Evolutionary conservation across 1,139 yeast species (phyloP).

Genomic region (Meyerozyma sp.): DNA sequence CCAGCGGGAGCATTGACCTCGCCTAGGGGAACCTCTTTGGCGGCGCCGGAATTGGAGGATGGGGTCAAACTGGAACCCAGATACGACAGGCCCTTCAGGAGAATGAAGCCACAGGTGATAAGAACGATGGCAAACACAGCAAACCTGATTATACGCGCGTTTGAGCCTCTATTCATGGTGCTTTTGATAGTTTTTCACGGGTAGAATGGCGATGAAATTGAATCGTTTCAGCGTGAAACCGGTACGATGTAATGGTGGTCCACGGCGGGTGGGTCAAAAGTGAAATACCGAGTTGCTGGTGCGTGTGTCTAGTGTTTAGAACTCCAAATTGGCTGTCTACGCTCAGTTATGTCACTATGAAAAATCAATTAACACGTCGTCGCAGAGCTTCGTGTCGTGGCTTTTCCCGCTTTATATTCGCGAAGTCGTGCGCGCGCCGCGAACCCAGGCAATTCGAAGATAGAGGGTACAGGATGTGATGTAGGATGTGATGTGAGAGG

Average conservation of each 20-base stretch:
- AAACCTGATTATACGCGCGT: constrained; percentile 58
- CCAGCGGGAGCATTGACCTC: constrained; percentile 11
- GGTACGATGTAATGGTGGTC: neutral
- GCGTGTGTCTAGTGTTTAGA: neutral
- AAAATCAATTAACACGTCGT: neutral
- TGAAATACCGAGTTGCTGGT: neutral
- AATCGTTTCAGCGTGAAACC: neutral
- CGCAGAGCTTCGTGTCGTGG: neutral
- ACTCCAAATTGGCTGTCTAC: neutral
- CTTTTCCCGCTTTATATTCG: neutral
- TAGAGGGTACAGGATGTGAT: too few species aligned
- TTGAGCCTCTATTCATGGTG: constrained; percentile 31
- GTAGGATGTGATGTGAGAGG: too few species aligned
- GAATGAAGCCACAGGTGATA: constrained; percentile 53
- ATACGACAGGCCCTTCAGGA: constrained; percentile 54
- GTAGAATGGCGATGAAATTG: neutral
- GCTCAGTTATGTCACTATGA: neutral
- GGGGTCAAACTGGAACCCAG: constrained; percentile 17
- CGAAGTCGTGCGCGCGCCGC: neutral
- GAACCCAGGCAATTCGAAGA: neutral
- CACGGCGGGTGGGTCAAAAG: neutral
- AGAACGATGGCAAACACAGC: constrained; percentile 55
- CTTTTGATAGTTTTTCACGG: neutral
- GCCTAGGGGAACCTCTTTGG: constrained; percentile 5
- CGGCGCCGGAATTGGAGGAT: constrained; percentile 7